Evolutionary conservation across 1,139 yeast species (phyloP).

Genomic region (Geotrichum candidum): DNA sequence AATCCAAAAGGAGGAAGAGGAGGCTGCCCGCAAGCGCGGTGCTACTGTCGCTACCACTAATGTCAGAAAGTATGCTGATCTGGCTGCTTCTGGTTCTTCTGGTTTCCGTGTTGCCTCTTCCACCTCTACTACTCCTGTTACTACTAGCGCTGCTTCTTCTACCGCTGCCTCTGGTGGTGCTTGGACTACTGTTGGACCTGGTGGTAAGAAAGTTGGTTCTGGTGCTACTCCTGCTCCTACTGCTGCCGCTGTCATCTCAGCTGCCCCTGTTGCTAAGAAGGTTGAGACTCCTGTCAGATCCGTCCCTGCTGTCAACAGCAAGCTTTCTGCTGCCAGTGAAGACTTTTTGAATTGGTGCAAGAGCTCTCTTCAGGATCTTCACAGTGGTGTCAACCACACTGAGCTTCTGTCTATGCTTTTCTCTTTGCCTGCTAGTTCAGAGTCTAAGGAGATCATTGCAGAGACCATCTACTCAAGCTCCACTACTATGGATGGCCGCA

Average conservation of each 20-base stretch:
- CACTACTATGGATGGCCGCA: conserved; percentile 88
- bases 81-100: conserved; percentile 15
- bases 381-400: conserved; percentile 53
- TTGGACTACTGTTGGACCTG: conserved; percentile 38
- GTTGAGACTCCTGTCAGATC: conserved; percentile 39
- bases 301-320: conserved; percentile 31
- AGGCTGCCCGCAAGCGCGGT: conserved; percentile 33
- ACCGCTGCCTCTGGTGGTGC: conserved; percentile 26
- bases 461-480: conserved; percentile 90
- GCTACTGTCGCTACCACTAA: conserved; percentile 14
- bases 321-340: conserved; percentile 33
- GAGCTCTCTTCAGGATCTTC: conserved; percentile 58
- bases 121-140: conserved; percentile 21
- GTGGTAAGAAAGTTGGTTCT: conserved; percentile 30
- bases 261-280: conserved; percentile 17
- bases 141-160: conserved; percentile 24
- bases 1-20: conserved; percentile 46
- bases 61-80: conserved; percentile 18
- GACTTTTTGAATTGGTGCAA: conserved; percentile 87
- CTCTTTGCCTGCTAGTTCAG: conserved; percentile 67
- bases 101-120: conserved; percentile 19
- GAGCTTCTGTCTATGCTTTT: conserved; percentile 77
- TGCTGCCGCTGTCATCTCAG: conserved; percentile 27
- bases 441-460: conserved; percentile 78
- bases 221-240: conserved; percentile 20